Base-by-base conservation (phyloP, 2,329 filamentous ascomycete species). In the Macrophomina tecta region DNA sequence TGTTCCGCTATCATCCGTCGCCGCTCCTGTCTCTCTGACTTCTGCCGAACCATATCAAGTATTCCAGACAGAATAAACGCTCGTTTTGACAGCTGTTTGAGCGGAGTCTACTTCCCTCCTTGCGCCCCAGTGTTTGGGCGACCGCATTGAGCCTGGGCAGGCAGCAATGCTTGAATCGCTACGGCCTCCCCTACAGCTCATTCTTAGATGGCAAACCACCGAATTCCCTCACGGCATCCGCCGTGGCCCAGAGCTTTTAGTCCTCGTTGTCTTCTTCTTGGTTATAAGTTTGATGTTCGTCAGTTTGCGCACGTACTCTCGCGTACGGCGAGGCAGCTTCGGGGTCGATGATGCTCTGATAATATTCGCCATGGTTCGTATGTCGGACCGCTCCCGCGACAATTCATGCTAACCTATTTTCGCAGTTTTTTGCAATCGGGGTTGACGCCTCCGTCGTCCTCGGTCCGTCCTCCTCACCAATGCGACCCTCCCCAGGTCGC, bases 291-390 rank as follows among this genome's bases (percentile, higher is more conserved):
- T 61, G 4, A 3, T 61, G 1, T 30, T 34, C 7, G 56, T 61
- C 6, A 28, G n/a, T 2, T 18, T 61, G 30, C 56, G 56, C 16
- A 34, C 30, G 9, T 14, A 18, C 8, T 5, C 30, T 3, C 18
- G 56, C 3, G 18, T 61, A 7, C 56, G 56, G 3, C 32, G 58
- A 16, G 55, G 58, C 1, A 67, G 40, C 2, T 61, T 53, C 18
- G 65, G 65, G 16, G 23, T 55, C 12, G 65, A 67, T 34, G 65
- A 67, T 14, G 38, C 12, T 18, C 36, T 67, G 23, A 67, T 67
- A 4, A 45, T 67, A 11, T 18, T 62, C n/a, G 65, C 65, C 2
- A 18, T 67, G 46, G 65, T 67, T 4, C 2, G 53, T 42, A 11
- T 2, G 11, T 16, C 8, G 3, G 6, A 6, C n/a, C 4, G 11